Percentiles rank a stretch among this genome's conserved stretches.
These are phyloP conservation scores for Gnetum montanum DNA, from an alignment of 75 land plant species.

Conservation along the genomic window DNA sequence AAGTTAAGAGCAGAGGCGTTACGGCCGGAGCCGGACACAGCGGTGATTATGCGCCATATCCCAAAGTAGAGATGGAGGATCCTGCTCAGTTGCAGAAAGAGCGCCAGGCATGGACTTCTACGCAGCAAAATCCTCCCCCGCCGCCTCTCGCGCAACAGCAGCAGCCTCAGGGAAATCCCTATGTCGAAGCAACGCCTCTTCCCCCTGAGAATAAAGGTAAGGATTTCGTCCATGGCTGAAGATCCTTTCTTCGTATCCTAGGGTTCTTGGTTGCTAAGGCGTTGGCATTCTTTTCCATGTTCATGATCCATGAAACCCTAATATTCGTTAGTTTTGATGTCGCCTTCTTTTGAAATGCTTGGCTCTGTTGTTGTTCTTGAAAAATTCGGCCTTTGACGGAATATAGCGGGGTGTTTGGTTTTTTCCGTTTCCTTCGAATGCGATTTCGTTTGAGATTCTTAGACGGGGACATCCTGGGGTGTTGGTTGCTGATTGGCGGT, in stretches of 20 bases:
- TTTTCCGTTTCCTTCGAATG: background rate
- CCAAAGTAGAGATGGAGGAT: conserved; percentile 29
- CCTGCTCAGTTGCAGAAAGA: background rate
- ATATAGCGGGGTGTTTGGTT: background rate
- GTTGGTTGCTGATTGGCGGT: background rate
- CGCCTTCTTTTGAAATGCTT: too few species aligned
- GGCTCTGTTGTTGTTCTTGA: too few species aligned
- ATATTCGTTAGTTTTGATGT: too few species aligned
- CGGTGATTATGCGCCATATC: conserved; percentile 36
- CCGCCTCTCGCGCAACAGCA: conserved; percentile 1
- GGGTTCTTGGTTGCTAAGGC: too few species aligned
- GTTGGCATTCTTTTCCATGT: too few species aligned
- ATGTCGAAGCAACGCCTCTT: conserved; percentile 34
- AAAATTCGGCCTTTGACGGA: too few species aligned
- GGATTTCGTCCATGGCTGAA: background rate
- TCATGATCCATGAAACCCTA: too few species aligned
- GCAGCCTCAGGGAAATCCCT: conserved; percentile 56
- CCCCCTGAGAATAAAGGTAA: conserved; percentile 3
- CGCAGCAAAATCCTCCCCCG: background rate
- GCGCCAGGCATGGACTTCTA: conserved; percentile 1
- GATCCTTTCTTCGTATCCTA: background rate
- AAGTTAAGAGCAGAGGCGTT: too few species aligned
- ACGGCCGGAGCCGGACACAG: background rate
- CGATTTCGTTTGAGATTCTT: too few species aligned
- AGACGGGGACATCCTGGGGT: too few species aligned